Evolutionary conservation across 2,329 filamentous ascomycete genomes (phyloP).

Genomic region (Uncinocarpus reesii): DNA sequence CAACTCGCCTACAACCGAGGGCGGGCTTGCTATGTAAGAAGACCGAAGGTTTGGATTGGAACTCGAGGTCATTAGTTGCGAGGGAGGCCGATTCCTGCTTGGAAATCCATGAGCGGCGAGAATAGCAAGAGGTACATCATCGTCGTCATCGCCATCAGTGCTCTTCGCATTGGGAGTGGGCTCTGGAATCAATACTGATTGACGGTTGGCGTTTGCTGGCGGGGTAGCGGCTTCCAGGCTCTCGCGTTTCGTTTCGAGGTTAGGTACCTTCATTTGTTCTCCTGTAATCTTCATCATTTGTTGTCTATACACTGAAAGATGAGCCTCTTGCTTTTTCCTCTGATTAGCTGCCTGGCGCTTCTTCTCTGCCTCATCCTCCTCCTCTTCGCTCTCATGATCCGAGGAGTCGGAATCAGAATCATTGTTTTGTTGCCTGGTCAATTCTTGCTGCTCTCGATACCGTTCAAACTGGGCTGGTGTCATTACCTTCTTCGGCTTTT

Average conservation of each 20-base stretch:
- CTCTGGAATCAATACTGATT: slow-evolving; percentile 23
- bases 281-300: slow-evolving; percentile 96
- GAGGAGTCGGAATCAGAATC: slow-evolving; percentile 42
- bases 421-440: slow-evolving; percentile 50
- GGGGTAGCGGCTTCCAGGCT: slow-evolving; percentile 51
- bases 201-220: slow-evolving; percentile 31
- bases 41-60: slow-evolving; percentile 64
- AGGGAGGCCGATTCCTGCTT: slow-evolving; percentile 63
- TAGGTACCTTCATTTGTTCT: slow-evolving; percentile 41
- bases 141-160: slow-evolving; percentile 60
- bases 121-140: slow-evolving; percentile 78
- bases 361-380: slow-evolving; percentile 64
- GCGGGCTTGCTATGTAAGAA: slow-evolving; percentile 44
- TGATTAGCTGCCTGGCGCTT: slow-evolving; percentile 63
- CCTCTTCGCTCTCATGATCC: slow-evolving; percentile 48
- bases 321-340: slow-evolving; percentile 77
- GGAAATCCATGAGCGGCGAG: slow-evolving; percentile 84
- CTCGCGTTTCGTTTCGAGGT: slow-evolving; percentile 42
- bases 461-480: slow-evolving; percentile 78
- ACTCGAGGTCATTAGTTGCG: slow-evolving; percentile 51
- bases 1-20: slow-evolving; percentile 49
- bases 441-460: slow-evolving; percentile 59
- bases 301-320: slow-evolving; percentile 79
- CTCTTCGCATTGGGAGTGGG: slow-evolving; percentile 29
- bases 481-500: slow-evolving; percentile 65